A percentile compares a stretch with the other conserved stretches of the same genome.
Conservation (phyloP, 2,329 filamentous ascomycete species). For the Metarhizium guizhouense region DNA sequence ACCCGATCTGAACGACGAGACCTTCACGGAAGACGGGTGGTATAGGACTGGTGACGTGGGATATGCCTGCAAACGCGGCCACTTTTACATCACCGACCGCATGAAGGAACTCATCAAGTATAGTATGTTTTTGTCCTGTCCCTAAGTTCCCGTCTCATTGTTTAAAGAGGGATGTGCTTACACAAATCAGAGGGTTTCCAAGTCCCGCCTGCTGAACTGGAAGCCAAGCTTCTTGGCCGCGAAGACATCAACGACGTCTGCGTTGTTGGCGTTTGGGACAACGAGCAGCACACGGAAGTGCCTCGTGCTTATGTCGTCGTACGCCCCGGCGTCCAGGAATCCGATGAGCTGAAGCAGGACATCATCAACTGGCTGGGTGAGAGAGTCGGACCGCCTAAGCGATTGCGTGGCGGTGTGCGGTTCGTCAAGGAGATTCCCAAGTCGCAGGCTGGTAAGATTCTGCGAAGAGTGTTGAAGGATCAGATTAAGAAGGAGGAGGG, state of each 20-base stretch:
- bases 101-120: constrained; percentile 57
- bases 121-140: constrained; percentile 26
- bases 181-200: constrained; percentile 49
- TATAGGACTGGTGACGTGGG: constrained; percentile 90
- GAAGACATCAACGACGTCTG: constrained; percentile 48
- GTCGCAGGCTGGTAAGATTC: constrained; percentile 47
- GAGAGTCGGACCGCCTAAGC: constrained; percentile 57
- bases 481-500: constrained; percentile 27
- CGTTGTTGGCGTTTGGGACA: constrained; percentile 52
- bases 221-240: constrained; percentile 35
- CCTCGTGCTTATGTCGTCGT: constrained; percentile 41
- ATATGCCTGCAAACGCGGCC: constrained; percentile 64
- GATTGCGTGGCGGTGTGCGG: constrained; percentile 59
- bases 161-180: background rate
- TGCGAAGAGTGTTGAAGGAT: constrained; percentile 40
- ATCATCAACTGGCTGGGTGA: constrained; percentile 34
- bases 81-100: constrained; percentile 86
- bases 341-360: constrained; percentile 23
- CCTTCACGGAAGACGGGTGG: constrained; percentile 68
- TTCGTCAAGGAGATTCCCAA: constrained; percentile 64
- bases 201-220: constrained; percentile 60
- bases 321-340: constrained; percentile 25
- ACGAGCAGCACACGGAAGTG: constrained; percentile 55
- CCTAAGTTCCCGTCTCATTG: background rate
- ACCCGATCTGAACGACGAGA: constrained; percentile 58